A percentile compares a stretch with the other conserved stretches of the same genome.
Conservation (phyloP, 345 rosid species). For the Euphorbia pulcherrima region DNA sequence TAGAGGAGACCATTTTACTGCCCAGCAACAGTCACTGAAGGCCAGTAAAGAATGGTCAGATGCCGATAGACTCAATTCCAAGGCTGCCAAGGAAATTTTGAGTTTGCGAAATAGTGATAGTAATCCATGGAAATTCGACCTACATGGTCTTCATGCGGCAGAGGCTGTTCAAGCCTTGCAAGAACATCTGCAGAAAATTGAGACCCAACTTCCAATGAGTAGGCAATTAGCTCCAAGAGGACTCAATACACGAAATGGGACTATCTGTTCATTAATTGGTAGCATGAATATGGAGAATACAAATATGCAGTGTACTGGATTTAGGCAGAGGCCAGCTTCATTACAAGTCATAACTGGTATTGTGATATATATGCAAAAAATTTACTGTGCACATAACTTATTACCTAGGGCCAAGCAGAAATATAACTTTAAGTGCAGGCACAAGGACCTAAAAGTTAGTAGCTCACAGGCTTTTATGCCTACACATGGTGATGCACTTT, state of each 20-base stretch:
- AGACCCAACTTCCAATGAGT: constrained; percentile 34
- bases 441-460: not conserved
- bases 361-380: constrained; percentile 3
- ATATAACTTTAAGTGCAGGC: not conserved
- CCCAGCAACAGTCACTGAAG: constrained; percentile 62
- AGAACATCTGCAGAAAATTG: constrained; percentile 60
- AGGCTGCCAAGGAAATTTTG: constrained; percentile 75
- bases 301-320: constrained; percentile 30
- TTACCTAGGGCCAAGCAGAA: not conserved
- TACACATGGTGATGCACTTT: not conserved
- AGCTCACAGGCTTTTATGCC: not conserved
- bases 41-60: constrained; percentile 68
- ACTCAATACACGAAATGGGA: constrained; percentile 28
- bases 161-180: constrained; percentile 81
- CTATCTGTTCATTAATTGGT: constrained; percentile 35
- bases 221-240: too few relatives aligned
- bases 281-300: constrained; percentile 27
- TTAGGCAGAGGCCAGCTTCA: constrained; percentile 41
- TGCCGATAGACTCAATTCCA: constrained; percentile 60
- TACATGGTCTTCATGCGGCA: constrained; percentile 88
- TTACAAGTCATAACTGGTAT: constrained; percentile 83
- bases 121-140: constrained; percentile 70
- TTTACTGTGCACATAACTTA: not conserved
- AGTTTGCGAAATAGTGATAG: constrained; percentile 51
- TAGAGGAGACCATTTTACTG: constrained; percentile 73